A percentile compares a stretch with the other conserved stretches of the same genome.
Evolutionary conservation across 1,139 yeast species (phyloP).

Genomic region (Lodderomyces orthopsilosis): DNA sequence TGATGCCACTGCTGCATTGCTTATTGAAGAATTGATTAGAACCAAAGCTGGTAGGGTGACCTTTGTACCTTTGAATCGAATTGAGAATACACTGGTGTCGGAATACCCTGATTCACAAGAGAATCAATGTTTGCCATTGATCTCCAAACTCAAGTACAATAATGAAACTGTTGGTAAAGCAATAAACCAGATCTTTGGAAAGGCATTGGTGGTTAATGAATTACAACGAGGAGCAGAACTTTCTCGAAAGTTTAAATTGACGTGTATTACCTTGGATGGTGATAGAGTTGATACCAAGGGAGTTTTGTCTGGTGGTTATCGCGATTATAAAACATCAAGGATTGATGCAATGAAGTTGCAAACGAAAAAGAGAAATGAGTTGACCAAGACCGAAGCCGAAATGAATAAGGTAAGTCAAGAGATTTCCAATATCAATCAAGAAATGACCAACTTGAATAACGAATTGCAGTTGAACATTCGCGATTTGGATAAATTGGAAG

Average conservation of each 20-base stretch:
- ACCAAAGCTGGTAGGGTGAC: conserved; percentile 81
- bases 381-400: conserved; percentile 32
- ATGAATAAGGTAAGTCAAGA: conserved; percentile 20
- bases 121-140: conserved; percentile 66
- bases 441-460: conserved; percentile 35
- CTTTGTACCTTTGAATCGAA: conserved; percentile 81
- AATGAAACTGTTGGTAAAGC: conserved; percentile 55
- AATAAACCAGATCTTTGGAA: conserved; percentile 76
- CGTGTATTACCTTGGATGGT: conserved; percentile 88
- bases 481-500: conserved; percentile 30
- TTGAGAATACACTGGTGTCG: conserved; percentile 28
- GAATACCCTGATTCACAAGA: conserved; percentile 56
- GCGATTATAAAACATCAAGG: conserved; percentile 66
- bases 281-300: conserved; percentile 85
- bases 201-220: conserved; percentile 72
- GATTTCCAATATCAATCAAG: conserved; percentile 26
- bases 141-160: conserved; percentile 66
- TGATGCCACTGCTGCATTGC: conserved; percentile 75
- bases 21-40: conserved; percentile 76
- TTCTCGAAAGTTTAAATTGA: conserved; percentile 59
- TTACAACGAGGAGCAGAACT: conserved; percentile 68
- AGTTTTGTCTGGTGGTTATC: conserved; percentile 84
- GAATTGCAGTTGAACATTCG: conserved; percentile 45
- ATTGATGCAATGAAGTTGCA: conserved; percentile 65
- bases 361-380: conserved; percentile 49